phyloP scores from a whole-genome alignment of 371 early-diverging fungal species.

The Phascolomyces articulosus region DNA sequence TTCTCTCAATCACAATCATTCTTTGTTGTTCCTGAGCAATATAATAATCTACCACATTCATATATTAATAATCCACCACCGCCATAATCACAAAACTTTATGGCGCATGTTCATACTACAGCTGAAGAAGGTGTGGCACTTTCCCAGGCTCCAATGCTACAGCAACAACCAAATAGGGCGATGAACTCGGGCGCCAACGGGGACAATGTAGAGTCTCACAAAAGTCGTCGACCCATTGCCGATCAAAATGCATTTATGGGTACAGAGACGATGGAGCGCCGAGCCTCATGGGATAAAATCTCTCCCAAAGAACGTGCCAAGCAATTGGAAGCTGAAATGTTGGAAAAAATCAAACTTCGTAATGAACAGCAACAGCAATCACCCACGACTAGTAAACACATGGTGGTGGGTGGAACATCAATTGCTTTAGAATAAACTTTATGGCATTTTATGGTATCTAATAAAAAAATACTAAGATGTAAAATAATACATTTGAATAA shows the following conservation, averaged over 20 bases:
- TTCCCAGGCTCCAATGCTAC: background rate
- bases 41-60: background rate
- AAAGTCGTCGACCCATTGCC: conserved; percentile 3
- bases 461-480: no score
- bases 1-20: no score
- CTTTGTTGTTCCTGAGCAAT: conserved; percentile 5
- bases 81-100: no score
- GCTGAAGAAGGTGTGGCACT: no score
- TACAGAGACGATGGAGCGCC: background rate
- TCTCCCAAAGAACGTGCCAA: background rate
- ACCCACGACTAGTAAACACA: no score
- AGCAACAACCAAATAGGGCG: background rate
- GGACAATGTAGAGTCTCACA: background rate
- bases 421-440: background rate
- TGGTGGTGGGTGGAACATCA: background rate
- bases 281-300: background rate
- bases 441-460: no score
- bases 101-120: no score
- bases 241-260: conserved; percentile 10
- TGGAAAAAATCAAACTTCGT: background rate
- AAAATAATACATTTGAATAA: no score
- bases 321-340: conserved; percentile 6
- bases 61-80: no score
- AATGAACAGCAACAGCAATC: background rate
- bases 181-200: background rate